Evolutionary conservation across 2,329 filamentous ascomycete genomes (phyloP), one percentile per base, ranked within the genome.

Genomic region (Clarireedia paspali): DNA sequence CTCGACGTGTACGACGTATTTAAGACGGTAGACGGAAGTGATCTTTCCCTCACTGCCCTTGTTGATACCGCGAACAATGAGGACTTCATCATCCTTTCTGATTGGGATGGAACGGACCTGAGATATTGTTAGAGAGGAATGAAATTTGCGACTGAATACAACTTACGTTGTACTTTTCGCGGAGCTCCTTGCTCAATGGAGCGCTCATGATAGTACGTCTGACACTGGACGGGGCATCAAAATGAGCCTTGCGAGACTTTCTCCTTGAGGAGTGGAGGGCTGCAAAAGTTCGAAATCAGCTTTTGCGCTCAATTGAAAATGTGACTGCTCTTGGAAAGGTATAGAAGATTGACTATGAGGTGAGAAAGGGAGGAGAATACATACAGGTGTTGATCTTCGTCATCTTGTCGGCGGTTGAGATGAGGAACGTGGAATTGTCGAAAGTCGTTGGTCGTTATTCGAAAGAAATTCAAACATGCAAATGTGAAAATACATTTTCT

Each of bases 221-320:
- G 74, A 89, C 83, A 81, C 88, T 91, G 75, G 91, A 96, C 69
- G 91, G 91, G 68, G 94, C 94, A 75, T 83, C 81, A 85, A 95
- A 99, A 84, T 99, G 92, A 75, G 90, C 89, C 84, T 96, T 96
- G 79, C 94, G 90, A 80, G 90, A 94, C 90, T 99, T 99, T 81
- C 92, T 88, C 80, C 92, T 86, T 73, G 91, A 96, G 77, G 89
- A 89, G 76, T 81, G 75, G 72, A 90, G 72, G 70, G 74, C 83
- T 87, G 65, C 20, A 56, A 42, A 26, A 54, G 47, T 9, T 57
- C 63, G 47, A 63, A 48, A 53, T 57, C 47, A 54, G 53, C 42
- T 50, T 50, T 50, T 20, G 53, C 30, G 9, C 38, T 24, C 27
- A 45, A n/a, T 38, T 46, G 14, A 24, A 45, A n/a, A 30, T 30